Evolutionary conservation across 768 basidiomycete genomes (phyloP).

Genomic region (Lentinula sp.): DNA sequence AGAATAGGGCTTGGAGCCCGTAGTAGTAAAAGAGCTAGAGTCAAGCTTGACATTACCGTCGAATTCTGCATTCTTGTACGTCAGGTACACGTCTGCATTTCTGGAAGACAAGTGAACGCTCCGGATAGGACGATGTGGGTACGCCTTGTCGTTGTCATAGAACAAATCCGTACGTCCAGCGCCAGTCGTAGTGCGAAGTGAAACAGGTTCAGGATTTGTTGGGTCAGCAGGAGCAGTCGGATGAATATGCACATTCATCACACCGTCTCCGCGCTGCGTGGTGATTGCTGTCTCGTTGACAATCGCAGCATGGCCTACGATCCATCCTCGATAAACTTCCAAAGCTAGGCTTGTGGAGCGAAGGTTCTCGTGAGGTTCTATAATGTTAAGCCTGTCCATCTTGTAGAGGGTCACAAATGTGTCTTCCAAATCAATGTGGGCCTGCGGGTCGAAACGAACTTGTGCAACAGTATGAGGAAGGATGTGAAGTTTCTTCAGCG

Average conservation of each 20-base stretch:
- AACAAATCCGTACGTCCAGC: slow-evolving; percentile 47
- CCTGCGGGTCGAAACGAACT: slow-evolving; percentile 40
- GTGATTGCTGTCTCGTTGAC: slow-evolving; percentile 32
- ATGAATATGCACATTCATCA: slow-evolving; percentile 41
- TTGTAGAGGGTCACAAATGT: slow-evolving; percentile 40
- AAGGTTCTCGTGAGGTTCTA: slow-evolving; percentile 37
- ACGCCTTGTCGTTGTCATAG: slow-evolving; percentile 31
- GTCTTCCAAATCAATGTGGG: slow-evolving; percentile 34
- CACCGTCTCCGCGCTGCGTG: slow-evolving; percentile 47
- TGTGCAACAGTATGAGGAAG: slow-evolving; percentile 38
- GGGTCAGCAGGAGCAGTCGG: slow-evolving; percentile 30
- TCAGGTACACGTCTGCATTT: slow-evolving; percentile 51
- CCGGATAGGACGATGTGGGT: slow-evolving; percentile 40
- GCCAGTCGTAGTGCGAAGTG: slow-evolving; percentile 43
- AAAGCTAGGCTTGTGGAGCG: slow-evolving; percentile 32
- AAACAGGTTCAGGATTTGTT: slow-evolving; percentile 25
- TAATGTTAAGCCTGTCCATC: slow-evolving; percentile 33
- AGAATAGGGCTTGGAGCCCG: slow-evolving; percentile 17
- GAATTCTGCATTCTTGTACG: slow-evolving; percentile 45
- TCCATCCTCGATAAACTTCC: slow-evolving; percentile 49
- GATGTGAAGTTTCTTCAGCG: slow-evolving; percentile 42
- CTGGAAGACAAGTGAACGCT: slow-evolving; percentile 40
- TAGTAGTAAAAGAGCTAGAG: slow-evolving; percentile 34
- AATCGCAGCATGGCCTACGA: slow-evolving; percentile 53
- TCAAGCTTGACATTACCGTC: slow-evolving; percentile 40